phyloP scores from a whole-genome alignment of 2,329 filamentous ascomycete species.

The Scortechinia acanthostroma region DNA sequence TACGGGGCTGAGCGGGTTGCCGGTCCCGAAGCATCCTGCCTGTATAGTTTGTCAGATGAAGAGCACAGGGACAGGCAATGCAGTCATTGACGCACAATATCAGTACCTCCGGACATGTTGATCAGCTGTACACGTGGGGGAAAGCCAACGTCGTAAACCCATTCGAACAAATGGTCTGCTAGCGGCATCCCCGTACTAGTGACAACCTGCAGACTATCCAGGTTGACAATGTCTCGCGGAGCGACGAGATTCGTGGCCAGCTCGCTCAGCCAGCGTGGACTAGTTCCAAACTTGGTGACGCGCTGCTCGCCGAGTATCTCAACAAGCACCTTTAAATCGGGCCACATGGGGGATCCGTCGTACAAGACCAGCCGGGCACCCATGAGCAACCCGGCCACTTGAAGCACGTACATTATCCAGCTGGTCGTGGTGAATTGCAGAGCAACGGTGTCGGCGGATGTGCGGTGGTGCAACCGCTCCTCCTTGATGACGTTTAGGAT shows the following conservation, averaged over 20 bases:
- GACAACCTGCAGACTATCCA: constrained; percentile 35
- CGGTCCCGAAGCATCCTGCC: constrained; percentile 50
- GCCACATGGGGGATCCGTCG: constrained; percentile 74
- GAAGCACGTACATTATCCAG: constrained; percentile 71
- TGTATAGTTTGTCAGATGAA: constrained; percentile 34
- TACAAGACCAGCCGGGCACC: constrained; percentile 66
- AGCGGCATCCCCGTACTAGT: constrained; percentile 60
- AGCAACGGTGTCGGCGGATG: constrained; percentile 28
- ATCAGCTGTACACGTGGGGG: constrained; percentile 57
- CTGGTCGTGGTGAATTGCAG: constrained; percentile 49
- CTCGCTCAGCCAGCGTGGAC: constrained; percentile 71
- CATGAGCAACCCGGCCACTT: constrained; percentile 46
- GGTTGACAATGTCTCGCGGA: constrained; percentile 50
- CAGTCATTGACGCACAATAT: constrained; percentile 43
- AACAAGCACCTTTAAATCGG: constrained; percentile 57
- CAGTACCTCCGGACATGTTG: constrained; percentile 74
- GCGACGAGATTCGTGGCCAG: constrained; percentile 55
- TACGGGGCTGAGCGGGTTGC: constrained; percentile 65
- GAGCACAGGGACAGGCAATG: constrained; percentile 26
- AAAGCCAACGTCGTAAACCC: constrained; percentile 68
- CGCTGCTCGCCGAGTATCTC: constrained; percentile 51
- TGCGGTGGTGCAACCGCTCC: constrained; percentile 37
- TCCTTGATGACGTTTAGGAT: constrained; percentile 48
- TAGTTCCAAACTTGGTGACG: constrained; percentile 69
- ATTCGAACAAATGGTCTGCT: constrained; percentile 70